These are phyloP conservation scores for Lactifluus hygrophoroides DNA, from an alignment of 768 basidiomycete genomes.

Conservation along the genomic window DNA sequence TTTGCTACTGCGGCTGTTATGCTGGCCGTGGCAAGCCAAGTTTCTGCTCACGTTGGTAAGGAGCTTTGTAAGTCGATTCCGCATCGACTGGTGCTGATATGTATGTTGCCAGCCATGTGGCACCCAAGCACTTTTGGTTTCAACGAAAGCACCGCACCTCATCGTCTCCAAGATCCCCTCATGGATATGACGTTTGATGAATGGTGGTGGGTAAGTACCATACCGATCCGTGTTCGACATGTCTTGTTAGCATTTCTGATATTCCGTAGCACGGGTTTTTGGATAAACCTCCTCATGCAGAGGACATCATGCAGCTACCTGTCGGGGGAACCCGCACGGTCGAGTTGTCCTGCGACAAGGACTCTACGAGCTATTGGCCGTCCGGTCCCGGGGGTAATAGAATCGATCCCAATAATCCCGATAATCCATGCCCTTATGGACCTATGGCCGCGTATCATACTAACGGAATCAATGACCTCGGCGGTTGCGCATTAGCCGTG, in stretches of 20 bases:
- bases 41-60: constrained; percentile 2
- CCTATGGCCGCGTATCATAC: constrained; percentile 26
- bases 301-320: constrained; percentile 28
- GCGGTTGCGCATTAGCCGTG: constrained; percentile 36
- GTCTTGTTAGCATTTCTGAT: background rate
- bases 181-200: constrained; percentile 23
- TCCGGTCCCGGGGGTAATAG: constrained; percentile 23
- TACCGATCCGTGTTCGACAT: background rate
- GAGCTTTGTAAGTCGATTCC: background rate
- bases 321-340: constrained; percentile 22
- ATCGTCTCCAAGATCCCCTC: constrained; percentile 32
- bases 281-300: constrained; percentile 26
- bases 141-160: constrained; percentile 29
- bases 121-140: constrained; percentile 33
- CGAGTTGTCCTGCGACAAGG: constrained; percentile 30
- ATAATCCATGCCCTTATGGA: constrained; percentile 23
- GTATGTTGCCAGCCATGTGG: constrained; percentile 24
- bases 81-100: background rate
- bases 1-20: background rate
- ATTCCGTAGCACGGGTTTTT: constrained; percentile 26
- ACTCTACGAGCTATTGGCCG: constrained; percentile 23
- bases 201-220: constrained; percentile 33
- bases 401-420: constrained; percentile 13
- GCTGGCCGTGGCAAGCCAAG: background rate
- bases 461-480: constrained; percentile 26